Evolutionary conservation across 495 filamentous ascomycete species (phyloP).

Genomic region (Penicillium maclennaniae): DNA sequence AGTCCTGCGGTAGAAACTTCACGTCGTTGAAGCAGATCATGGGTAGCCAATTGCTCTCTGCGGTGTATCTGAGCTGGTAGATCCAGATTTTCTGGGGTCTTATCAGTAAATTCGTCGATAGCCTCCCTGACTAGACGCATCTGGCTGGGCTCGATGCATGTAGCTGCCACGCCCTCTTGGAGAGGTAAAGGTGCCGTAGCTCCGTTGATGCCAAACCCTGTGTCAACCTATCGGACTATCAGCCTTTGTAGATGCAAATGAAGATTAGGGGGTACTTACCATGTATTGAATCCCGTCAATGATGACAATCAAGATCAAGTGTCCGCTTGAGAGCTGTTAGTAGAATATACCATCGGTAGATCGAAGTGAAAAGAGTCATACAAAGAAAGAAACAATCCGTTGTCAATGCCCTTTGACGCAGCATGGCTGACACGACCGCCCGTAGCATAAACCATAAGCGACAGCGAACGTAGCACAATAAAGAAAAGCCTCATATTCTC

Average conservation of each 20-base stretch:
- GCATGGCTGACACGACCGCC: conserved; percentile 39
- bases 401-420: conserved; percentile 15
- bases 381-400: conserved; percentile 25
- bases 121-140: conserved; percentile 45
- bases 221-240: conserved; percentile 51
- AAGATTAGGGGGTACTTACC: conserved; percentile 13
- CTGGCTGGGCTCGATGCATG: conserved; percentile 44
- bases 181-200: conserved; percentile 53
- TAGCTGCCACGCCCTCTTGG: conserved; percentile 34
- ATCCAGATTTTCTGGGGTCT: conserved; percentile 52
- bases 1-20: conserved; percentile 59
- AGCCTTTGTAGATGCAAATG: not conserved
- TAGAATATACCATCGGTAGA: not conserved
- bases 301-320: conserved; percentile 66
- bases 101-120: conserved; percentile 40
- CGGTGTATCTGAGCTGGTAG: conserved; percentile 50
- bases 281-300: conserved; percentile 53
- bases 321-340: conserved; percentile 26
- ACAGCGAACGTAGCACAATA: conserved; percentile 56
- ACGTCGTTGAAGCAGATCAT: conserved; percentile 56
- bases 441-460: conserved; percentile 52
- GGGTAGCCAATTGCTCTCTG: conserved; percentile 45
- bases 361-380: conserved; percentile 9
- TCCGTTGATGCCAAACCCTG: conserved; percentile 64
- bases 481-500: conserved; percentile 65